Conservation (phyloP, 495 filamentous ascomycete genomes). For the Penicillium roqueforti region DNA sequence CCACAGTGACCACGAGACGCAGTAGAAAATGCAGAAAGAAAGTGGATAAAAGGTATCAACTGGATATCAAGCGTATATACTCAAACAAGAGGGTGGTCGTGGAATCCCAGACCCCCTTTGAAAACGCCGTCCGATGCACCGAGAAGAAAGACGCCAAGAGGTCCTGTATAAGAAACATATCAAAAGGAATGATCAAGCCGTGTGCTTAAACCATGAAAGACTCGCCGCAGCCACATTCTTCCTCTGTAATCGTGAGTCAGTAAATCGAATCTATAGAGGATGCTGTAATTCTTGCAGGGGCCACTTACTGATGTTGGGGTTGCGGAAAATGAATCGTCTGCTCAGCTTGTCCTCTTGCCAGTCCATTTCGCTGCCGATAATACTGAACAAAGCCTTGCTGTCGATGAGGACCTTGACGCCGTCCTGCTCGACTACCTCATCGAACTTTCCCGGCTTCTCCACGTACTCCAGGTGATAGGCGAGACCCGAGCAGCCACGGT, state of each 20-base stretch:
- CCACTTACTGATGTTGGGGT: slow-evolving; percentile 94
- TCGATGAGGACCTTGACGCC: slow-evolving; percentile 95
- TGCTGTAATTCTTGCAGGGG: slow-evolving; percentile 1
- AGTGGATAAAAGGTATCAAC: slow-evolving; percentile 21
- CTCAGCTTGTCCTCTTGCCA: slow-evolving; percentile 95
- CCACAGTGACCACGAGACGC: neutral
- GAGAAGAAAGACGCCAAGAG: slow-evolving; percentile 22
- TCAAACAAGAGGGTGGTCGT: slow-evolving; percentile 19
- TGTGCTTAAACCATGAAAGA: slow-evolving; percentile 82
- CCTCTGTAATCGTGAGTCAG: slow-evolving; percentile 60
- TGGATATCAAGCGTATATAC: slow-evolving; percentile 39
- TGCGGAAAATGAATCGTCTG: slow-evolving; percentile 85
- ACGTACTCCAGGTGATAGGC: slow-evolving; percentile 97
- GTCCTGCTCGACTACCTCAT: slow-evolving; percentile 92
- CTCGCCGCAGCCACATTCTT: slow-evolving; percentile 95
- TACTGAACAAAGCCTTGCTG: slow-evolving; percentile 93
- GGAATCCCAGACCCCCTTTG: slow-evolving; percentile 13
- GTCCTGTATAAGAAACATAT: slow-evolving; percentile 15
- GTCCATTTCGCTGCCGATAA: slow-evolving; percentile 99
- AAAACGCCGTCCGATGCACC: slow-evolving; percentile 47
- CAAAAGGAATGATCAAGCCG: slow-evolving; percentile 51
- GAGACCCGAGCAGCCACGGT: slow-evolving; percentile 90
- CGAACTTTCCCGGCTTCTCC: slow-evolving; percentile 79
- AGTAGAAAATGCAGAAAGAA: slow-evolving; percentile 6
- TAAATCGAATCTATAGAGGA: slow-evolving; percentile 7